phyloP scores from a whole-genome alignment of 2,329 filamentous ascomycete genomes.

The Lecanoromycetidae sp. region DNA sequence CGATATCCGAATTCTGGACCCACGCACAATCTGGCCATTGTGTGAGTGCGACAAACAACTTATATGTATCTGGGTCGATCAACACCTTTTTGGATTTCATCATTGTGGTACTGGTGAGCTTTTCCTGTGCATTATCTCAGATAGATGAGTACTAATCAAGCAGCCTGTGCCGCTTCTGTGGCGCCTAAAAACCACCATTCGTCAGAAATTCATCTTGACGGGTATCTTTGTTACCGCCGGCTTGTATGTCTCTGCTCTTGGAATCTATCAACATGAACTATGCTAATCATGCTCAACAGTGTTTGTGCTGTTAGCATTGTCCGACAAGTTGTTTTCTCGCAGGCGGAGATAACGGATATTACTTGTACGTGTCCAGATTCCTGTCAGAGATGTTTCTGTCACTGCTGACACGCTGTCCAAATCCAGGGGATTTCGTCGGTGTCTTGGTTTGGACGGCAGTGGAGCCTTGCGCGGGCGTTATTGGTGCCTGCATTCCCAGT shows the following conservation, averaged over 20 bases:
- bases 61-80: neutral
- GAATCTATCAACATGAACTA: too few species aligned
- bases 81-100: conserved; percentile 7
- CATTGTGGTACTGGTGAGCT: conserved; percentile 3
- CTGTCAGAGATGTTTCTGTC: too few species aligned
- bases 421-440: too few species aligned
- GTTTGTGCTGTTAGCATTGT: conserved; percentile 11
- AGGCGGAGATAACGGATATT: neutral
- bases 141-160: neutral
- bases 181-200: conserved; percentile 1
- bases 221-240: conserved; percentile 7
- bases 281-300: neutral
- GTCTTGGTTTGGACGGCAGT: too few species aligned
- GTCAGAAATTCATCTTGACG: conserved; percentile 9
- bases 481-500: too few species aligned
- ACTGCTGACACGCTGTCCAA: too few species aligned
- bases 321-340: conserved; percentile 3
- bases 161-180: conserved; percentile 6
- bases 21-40: neutral
- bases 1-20: conserved; percentile 6
- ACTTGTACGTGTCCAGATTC: conserved; percentile 3
- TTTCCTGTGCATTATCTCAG: neutral
- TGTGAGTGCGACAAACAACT: neutral
- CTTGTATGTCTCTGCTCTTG: neutral
- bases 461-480: too few species aligned